These are phyloP conservation scores for Ascochyta pisi DNA, from an alignment of 2,329 filamentous ascomycete species.

Conservation along the genomic window DNA sequence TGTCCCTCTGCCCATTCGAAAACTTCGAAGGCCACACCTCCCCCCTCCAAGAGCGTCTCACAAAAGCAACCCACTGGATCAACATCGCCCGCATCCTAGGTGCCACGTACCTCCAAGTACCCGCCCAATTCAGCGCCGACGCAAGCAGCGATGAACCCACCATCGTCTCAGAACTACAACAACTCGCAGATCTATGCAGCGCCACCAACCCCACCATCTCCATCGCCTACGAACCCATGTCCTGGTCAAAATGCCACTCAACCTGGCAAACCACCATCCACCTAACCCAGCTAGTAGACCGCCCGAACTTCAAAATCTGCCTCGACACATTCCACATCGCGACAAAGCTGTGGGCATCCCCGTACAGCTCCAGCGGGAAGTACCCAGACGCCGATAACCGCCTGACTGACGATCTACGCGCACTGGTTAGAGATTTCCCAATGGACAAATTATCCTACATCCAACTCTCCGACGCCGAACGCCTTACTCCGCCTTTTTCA, in stretches of 20 bases:
- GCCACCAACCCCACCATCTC: conserved; percentile 61
- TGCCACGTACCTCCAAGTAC: conserved; percentile 16
- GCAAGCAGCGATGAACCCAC: conserved; percentile 42
- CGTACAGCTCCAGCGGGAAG: conserved; percentile 10
- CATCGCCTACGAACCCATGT: conserved; percentile 74
- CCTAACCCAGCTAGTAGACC: conserved; percentile 66
- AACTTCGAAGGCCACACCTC: conserved; percentile 21
- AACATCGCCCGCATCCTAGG: conserved; percentile 9
- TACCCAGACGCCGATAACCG: conserved; percentile 6
- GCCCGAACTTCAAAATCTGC: conserved; percentile 75
- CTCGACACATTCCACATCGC: conserved; percentile 77
- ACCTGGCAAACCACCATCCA: conserved; percentile 74
- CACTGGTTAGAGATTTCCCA: not conserved
- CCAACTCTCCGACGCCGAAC: not conserved
- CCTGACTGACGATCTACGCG: not conserved
- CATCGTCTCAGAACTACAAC: conserved; percentile 65
- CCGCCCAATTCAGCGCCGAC: conserved; percentile 18
- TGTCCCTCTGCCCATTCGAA: conserved; percentile 24
- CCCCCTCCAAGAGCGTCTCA: conserved; percentile 6
- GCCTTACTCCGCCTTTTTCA: not conserved
- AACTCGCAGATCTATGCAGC: conserved; percentile 70
- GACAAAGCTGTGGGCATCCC: conserved; percentile 24
- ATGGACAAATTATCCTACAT: not conserved
- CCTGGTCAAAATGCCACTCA: conserved; percentile 71
- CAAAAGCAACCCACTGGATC: conserved; percentile 16